Percentiles rank a stretch among this genome's conserved stretches.
Evolutionary conservation across 768 basidiomycete genomes (phyloP).

Genomic region (Russula dissimulans): DNA sequence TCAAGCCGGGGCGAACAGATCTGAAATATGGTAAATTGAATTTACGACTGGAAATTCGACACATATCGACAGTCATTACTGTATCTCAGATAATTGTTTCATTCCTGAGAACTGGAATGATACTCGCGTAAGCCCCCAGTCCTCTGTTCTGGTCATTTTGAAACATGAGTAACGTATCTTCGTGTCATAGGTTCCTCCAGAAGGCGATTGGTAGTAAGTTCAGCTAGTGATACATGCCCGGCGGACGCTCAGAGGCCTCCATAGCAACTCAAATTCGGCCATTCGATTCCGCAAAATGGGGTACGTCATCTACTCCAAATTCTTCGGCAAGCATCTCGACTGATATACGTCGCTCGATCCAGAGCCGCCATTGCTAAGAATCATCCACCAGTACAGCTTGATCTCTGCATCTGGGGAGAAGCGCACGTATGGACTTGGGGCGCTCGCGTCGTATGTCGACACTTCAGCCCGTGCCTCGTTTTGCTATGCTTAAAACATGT

Average conservation of each 20-base stretch:
- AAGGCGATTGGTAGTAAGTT: conserved; percentile 43
- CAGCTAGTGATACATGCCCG: background rate
- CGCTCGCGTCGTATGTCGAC: conserved; percentile 37
- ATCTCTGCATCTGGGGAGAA: conserved; percentile 47
- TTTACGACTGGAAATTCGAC: background rate
- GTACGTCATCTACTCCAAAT: conserved; percentile 25
- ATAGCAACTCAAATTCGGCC: conserved; percentile 48
- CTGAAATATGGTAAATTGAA: conserved; percentile 42
- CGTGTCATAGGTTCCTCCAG: conserved; percentile 26
- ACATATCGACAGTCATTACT: background rate
- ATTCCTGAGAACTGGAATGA: conserved; percentile 46
- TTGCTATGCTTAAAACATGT: background rate
- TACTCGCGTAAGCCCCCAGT: conserved; percentile 24
- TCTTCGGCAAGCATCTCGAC: background rate
- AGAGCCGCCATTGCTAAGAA: conserved; percentile 39
- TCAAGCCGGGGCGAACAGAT: background rate
- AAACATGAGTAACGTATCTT: background rate
- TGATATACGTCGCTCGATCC: background rate
- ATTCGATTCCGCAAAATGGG: conserved; percentile 49
- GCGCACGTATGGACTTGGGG: conserved; percentile 52
- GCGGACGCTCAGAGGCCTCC: background rate
- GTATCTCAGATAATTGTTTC: conserved; percentile 40
- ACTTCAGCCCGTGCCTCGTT: background rate
- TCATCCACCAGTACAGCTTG: conserved; percentile 39
- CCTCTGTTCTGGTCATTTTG: background rate